phyloP scores from a whole-genome alignment of 2,329 filamentous ascomycete genomes.

The Escovopsis sp. region DNA sequence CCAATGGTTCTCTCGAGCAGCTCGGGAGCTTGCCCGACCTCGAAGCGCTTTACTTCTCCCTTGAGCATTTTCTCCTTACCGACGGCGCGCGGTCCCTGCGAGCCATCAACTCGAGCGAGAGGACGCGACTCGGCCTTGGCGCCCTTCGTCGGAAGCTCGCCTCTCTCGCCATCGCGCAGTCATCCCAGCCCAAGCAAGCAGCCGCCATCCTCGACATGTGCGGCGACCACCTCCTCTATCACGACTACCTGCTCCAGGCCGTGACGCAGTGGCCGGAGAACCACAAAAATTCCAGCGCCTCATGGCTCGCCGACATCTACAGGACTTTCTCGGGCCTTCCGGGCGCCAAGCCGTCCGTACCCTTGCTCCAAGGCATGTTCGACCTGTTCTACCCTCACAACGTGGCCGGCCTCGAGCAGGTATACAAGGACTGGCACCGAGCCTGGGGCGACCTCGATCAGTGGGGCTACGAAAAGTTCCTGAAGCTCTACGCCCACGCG shows the following conservation, averaged over 20 bases:
- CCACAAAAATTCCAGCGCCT: conserved; percentile 14
- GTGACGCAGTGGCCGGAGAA: conserved; percentile 14
- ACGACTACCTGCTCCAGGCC: conserved; percentile 25
- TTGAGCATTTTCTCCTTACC: conserved; percentile 17
- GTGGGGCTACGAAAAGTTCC: conserved; percentile 31
- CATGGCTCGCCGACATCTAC: conserved; percentile 28
- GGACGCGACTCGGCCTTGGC: conserved; percentile 11
- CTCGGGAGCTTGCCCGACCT: conserved; percentile 15
- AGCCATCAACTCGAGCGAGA: conserved; percentile 9
- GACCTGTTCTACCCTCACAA: conserved; percentile 24
- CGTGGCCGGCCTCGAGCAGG: conserved; percentile 25
- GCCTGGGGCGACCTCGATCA: conserved; percentile 24
- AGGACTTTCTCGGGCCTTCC: conserved; percentile 28
- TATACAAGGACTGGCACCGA: conserved; percentile 34
- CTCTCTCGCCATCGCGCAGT: conserved; percentile 15
- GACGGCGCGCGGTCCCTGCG: conserved; percentile 11
- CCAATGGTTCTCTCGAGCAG: conserved; percentile 8
- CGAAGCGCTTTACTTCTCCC: conserved; percentile 17
- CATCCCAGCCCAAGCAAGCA: conserved; percentile 20
- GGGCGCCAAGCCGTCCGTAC: conserved; percentile 19
- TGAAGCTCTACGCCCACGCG: conserved; percentile 31
- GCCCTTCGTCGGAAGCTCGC: conserved; percentile 18
- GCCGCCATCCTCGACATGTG: conserved; percentile 24
- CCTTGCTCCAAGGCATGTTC: conserved; percentile 30
- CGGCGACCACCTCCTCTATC: conserved; percentile 24